A percentile compares a stretch with the other conserved stretches of the same genome.
Conservation (phyloP, 2,329 filamentous ascomycete genomes). For the Amylocarpus encephaloides region DNA sequence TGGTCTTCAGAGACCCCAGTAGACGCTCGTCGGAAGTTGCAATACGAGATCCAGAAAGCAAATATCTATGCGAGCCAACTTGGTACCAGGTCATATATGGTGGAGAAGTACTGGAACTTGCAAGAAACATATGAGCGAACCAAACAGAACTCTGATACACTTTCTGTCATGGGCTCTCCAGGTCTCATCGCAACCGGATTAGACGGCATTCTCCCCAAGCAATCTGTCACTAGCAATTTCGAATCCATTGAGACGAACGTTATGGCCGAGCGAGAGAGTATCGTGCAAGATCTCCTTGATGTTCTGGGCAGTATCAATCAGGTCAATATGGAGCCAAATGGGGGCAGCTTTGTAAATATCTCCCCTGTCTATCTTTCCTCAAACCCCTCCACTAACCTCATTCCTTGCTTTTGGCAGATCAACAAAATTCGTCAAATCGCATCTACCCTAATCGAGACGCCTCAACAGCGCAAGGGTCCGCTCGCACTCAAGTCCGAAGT, state of each 20-base stretch:
- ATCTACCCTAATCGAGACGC: conserved; percentile 65
- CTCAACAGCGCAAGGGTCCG: conserved; percentile 45
- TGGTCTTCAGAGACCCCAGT: conserved; percentile 6
- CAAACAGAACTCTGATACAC: conserved; percentile 24
- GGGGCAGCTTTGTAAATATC: conserved; percentile 53
- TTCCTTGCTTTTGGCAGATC: conserved; percentile 38
- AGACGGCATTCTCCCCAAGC: conserved; percentile 30
- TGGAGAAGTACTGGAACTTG: conserved; percentile 78
- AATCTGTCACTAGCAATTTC: conserved; percentile 35
- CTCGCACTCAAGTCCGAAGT: conserved; percentile 58
- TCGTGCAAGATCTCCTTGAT: conserved; percentile 70
- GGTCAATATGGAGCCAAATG: conserved; percentile 74
- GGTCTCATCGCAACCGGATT: conserved; percentile 24
- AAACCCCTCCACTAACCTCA: not conserved
- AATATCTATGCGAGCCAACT: conserved; percentile 82
- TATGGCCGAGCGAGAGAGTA: conserved; percentile 69
- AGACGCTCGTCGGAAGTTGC: conserved; percentile 47
- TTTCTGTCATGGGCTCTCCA: conserved; percentile 16
- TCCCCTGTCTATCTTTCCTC: not conserved
- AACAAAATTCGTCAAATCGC: conserved; percentile 82
- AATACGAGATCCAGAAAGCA: conserved; percentile 86
- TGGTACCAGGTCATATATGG: conserved; percentile 74
- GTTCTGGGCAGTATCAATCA: conserved; percentile 74
- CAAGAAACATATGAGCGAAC: conserved; percentile 57
- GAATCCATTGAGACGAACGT: conserved; percentile 45